Conservation (phyloP, 2,329 filamentous ascomycete species). For the Blumeria graminis region DNA sequence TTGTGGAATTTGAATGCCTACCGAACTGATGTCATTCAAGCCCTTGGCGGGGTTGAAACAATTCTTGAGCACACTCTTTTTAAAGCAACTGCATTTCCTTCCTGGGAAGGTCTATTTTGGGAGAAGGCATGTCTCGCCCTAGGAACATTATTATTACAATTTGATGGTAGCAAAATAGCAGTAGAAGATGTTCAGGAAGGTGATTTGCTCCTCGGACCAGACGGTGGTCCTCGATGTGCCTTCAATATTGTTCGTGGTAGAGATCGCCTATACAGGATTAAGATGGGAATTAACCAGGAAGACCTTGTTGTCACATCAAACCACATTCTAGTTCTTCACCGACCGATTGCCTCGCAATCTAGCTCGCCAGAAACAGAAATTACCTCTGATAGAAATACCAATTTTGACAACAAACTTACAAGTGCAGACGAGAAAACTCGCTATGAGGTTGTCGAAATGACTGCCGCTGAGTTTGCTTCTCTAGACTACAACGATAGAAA, state of each 20-base stretch:
- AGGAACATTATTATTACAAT: slow-evolving; percentile 20
- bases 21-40: slow-evolving; percentile 89
- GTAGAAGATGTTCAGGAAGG: slow-evolving; percentile 26
- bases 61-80: slow-evolving; percentile 93
- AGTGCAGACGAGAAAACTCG: background rate
- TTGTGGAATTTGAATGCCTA: slow-evolving; percentile 94
- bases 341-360: slow-evolving; percentile 1
- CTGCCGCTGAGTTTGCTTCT: slow-evolving; percentile 21
- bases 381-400: slow-evolving; percentile 9
- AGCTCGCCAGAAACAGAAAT: background rate
- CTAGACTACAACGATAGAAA: slow-evolving; percentile 17
- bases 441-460: slow-evolving; percentile 22
- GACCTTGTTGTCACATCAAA: slow-evolving; percentile 25
- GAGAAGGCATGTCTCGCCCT: slow-evolving; percentile 28
- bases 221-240: slow-evolving; percentile 22
- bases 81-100: slow-evolving; percentile 89
- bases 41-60: slow-evolving; percentile 72
- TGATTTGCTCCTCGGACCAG: slow-evolving; percentile 24
- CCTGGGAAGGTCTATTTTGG: slow-evolving; percentile 94
- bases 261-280: slow-evolving; percentile 24
- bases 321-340: slow-evolving; percentile 23
- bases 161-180: slow-evolving; percentile 20
- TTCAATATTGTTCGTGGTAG: slow-evolving; percentile 25
- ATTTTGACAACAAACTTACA: slow-evolving; percentile 5
- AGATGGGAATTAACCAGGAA: slow-evolving; percentile 17